phyloP scores from a whole-genome alignment of 2,329 filamentous ascomycete genomes.

The Trichoderma sp. region DNA sequence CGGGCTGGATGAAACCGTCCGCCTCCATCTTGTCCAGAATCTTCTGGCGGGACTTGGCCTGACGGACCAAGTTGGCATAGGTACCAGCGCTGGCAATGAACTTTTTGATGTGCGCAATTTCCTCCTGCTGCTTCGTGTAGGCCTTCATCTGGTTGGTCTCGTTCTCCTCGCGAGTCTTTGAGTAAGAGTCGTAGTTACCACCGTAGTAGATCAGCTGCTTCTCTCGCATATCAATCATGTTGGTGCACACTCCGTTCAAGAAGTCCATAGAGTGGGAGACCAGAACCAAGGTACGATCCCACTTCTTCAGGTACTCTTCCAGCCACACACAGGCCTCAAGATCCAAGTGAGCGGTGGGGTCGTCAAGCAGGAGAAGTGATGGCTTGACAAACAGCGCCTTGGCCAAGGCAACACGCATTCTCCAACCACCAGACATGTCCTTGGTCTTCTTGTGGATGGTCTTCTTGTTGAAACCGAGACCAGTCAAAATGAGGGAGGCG shows the following conservation, averaged over 20 bases:
- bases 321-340: conserved; percentile 99
- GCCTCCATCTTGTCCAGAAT: conserved; percentile 99
- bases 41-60: conserved; percentile 99
- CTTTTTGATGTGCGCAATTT: conserved; percentile 99
- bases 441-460: conserved; percentile 99
- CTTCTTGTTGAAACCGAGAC: conserved; percentile 98
- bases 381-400: conserved; percentile 99
- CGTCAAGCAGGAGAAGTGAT: conserved; percentile 90
- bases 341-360: conserved; percentile 98
- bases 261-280: conserved; percentile 99
- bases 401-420: conserved; percentile 97
- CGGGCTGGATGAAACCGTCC: conserved; percentile 95
- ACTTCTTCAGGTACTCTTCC: conserved; percentile 99
- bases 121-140: conserved; percentile 98
- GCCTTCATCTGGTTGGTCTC: conserved; percentile 99
- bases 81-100: conserved; percentile 99
- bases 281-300: conserved; percentile 94
- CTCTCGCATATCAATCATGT: conserved; percentile 97
- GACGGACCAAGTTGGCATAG: conserved; percentile 97
- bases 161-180: conserved; percentile 91
- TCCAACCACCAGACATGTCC: conserved; percentile 99
- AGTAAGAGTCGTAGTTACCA: conserved; percentile 99
- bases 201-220: conserved; percentile 94
- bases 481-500: conserved; percentile 93
- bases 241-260: conserved; percentile 97